phyloP scores from a whole-genome alignment of 2,329 filamentous ascomycete species.

The Beauveria rudraprayagi region DNA sequence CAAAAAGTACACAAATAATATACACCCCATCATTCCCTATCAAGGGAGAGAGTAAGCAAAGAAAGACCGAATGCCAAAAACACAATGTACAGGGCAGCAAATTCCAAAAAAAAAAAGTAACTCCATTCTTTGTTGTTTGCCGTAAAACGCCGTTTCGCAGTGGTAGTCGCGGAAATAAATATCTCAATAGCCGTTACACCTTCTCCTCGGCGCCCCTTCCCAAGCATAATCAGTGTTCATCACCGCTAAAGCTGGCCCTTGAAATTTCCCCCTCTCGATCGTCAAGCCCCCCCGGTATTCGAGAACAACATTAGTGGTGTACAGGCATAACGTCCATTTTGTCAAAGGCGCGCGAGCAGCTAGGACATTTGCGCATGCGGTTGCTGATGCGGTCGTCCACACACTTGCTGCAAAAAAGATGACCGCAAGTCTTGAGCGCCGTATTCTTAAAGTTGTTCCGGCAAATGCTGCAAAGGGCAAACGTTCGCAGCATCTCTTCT shows the following conservation, averaged over 20 bases:
- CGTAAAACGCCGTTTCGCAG: constrained; percentile 7
- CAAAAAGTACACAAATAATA: constrained; percentile 6
- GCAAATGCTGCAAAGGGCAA: constrained; percentile 76
- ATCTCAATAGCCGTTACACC: background rate
- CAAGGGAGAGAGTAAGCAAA: background rate
- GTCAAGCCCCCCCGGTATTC: background rate
- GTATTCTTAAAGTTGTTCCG: constrained; percentile 92
- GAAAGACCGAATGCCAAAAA: background rate
- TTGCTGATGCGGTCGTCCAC: constrained; percentile 84
- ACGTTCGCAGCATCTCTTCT: constrained; percentile 68
- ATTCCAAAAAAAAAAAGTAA: background rate
- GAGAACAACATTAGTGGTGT: constrained; percentile 34
- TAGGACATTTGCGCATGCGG: constrained; percentile 89
- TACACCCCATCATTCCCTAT: background rate
- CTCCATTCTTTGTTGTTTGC: background rate
- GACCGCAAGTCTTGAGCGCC: constrained; percentile 85
- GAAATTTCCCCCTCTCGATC: background rate
- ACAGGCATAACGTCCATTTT: constrained; percentile 79
- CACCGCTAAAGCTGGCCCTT: background rate
- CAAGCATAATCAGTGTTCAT: background rate
- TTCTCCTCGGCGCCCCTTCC: background rate
- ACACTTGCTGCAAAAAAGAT: constrained; percentile 87
- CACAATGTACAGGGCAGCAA: constrained; percentile 3
- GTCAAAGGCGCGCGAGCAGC: constrained; percentile 87
- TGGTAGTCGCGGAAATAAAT: background rate